phyloP scores from a whole-genome alignment of 2,329 filamentous ascomycete species.

The Alternaria postmessia region DNA sequence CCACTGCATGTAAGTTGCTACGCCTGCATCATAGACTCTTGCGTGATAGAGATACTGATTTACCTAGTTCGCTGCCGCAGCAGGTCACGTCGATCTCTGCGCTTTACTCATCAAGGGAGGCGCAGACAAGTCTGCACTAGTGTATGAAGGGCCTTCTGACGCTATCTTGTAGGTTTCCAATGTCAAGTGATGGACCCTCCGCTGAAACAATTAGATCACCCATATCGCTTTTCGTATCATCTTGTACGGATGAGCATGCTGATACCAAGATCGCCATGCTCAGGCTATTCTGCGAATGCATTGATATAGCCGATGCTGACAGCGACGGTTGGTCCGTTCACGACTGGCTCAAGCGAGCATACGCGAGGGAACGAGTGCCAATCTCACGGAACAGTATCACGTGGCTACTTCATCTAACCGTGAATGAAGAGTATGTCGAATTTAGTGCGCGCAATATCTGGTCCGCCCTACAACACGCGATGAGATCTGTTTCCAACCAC shows the following conservation, averaged over 20 bases:
- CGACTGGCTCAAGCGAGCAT: slow-evolving; percentile 24
- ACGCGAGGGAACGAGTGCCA: slow-evolving; percentile 19
- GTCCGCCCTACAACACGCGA: slow-evolving; percentile 21
- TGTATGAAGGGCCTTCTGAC: slow-evolving; percentile 22
- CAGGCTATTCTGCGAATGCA: slow-evolving; percentile 23
- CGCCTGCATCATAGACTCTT: no score
- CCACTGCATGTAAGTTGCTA: neutral
- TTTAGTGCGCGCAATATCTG: slow-evolving; percentile 16
- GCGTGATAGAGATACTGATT: neutral
- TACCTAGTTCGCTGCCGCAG: slow-evolving; percentile 19
- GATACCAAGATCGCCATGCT: slow-evolving; percentile 25
- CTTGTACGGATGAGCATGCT: slow-evolving; percentile 5
- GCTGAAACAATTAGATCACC: slow-evolving; percentile 12
- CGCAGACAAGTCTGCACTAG: slow-evolving; percentile 23
- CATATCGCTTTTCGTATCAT: slow-evolving; percentile 20
- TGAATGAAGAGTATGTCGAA: slow-evolving; percentile 20
- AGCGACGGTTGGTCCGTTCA: slow-evolving; percentile 24
- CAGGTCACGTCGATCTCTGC: slow-evolving; percentile 19
- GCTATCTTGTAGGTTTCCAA: slow-evolving; percentile 6
- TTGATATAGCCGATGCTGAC: slow-evolving; percentile 16
- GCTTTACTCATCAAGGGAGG: slow-evolving; percentile 20
- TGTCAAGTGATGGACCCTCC: neutral
- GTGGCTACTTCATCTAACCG: slow-evolving; percentile 13
- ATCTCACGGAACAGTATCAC: slow-evolving; percentile 26
- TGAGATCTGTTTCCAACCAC: slow-evolving; percentile 19